A percentile compares a stretch with the other conserved stretches of the same genome.
These are phyloP conservation scores for Talaromyces sp. DNA, from an alignment of 2,329 filamentous ascomycete species.

Conservation along the genomic window DNA sequence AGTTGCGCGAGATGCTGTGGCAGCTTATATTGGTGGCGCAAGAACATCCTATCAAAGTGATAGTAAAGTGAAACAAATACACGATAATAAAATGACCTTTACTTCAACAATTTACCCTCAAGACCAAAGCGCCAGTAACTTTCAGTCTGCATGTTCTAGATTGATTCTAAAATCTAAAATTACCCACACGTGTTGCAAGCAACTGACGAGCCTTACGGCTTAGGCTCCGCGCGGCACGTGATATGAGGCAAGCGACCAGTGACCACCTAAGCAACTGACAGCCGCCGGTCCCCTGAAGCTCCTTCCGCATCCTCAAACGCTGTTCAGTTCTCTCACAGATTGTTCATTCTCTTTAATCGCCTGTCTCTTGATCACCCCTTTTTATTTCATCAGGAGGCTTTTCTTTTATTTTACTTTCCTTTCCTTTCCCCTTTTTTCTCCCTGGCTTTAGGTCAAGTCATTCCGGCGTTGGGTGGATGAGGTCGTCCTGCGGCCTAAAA, in stretches of 20 bases:
- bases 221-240: constrained; percentile 5
- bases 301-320: constrained; percentile 11
- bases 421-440: background rate
- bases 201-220: background rate
- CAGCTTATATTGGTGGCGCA: background rate
- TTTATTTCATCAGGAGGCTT: constrained; percentile 4
- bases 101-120: background rate
- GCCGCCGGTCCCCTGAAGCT: constrained; percentile 12
- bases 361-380: constrained; percentile 2
- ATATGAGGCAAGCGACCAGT: constrained; percentile 12
- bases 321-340: constrained; percentile 3
- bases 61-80: background rate
- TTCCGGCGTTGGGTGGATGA: constrained; percentile 35
- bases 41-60: background rate
- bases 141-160: background rate
- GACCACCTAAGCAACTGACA: constrained; percentile 12
- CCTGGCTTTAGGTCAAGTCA: constrained; percentile 5
- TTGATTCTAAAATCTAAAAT: constrained; percentile 7
- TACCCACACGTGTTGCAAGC: constrained; percentile 6
- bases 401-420: constrained; percentile 7
- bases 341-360: constrained; percentile 6
- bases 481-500: constrained; percentile 36
- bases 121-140: background rate
- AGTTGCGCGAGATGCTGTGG: background rate
- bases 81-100: background rate